Evolutionary conservation across 1,284 basidiomycete species (phyloP).

Genomic region (Ustilago loliicola): DNA sequence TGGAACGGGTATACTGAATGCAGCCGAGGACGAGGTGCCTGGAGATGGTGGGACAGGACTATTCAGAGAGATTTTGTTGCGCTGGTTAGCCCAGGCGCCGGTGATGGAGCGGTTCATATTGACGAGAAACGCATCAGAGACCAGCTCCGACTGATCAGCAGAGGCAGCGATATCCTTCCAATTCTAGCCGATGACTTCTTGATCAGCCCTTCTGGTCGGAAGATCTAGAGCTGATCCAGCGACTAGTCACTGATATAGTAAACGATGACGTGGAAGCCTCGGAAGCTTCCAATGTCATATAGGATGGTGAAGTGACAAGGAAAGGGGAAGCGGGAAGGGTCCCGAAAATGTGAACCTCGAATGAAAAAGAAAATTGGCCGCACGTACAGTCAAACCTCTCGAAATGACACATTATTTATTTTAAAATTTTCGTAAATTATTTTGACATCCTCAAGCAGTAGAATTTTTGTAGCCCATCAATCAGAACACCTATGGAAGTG

Average conservation of each 20-base stretch:
- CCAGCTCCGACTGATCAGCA: conserved; percentile 6
- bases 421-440: too few relatives aligned
- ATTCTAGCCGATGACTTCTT: not conserved
- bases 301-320: not conserved
- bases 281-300: not conserved
- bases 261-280: too few relatives aligned
- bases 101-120: conserved; percentile 67
- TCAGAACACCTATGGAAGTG: too few relatives aligned
- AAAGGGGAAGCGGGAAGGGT: not conserved
- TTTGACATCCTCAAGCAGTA: too few relatives aligned
- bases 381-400: too few relatives aligned
- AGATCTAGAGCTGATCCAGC: not conserved
- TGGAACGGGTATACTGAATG: conserved; percentile 46
- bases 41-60: conserved; percentile 42
- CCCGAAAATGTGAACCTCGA: too few relatives aligned
- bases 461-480: too few relatives aligned
- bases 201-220: too few relatives aligned
- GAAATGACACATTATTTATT: too few relatives aligned
- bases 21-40: conserved; percentile 23
- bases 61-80: conserved; percentile 62
- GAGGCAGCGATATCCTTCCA: not conserved
- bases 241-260: too few relatives aligned
- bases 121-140: conserved; percentile 33
- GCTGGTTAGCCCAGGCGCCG: conserved; percentile 61
- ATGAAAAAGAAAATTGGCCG: too few relatives aligned